Conservation (phyloP, 352 stramenopile species). For the Phytophthora lateralis region DNA sequence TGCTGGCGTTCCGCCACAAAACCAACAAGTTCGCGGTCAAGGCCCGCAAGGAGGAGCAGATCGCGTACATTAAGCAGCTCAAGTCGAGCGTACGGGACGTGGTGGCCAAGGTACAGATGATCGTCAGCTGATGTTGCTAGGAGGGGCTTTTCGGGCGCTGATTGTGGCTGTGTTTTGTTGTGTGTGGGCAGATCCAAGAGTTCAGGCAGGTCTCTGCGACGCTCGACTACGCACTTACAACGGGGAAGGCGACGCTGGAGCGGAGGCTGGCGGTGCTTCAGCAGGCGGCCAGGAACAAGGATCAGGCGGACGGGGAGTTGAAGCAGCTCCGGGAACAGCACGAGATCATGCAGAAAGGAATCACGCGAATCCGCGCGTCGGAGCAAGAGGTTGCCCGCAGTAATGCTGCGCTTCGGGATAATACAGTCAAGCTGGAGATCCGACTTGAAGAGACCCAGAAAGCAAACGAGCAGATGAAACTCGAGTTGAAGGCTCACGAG, state of each 20-base stretch:
- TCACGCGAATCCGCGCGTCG: constrained; percentile 37
- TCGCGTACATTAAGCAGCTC: constrained; percentile 60
- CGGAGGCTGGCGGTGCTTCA: constrained; percentile 43
- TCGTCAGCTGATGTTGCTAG: neutral
- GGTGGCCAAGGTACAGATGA: constrained; percentile 35
- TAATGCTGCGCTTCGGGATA: constrained; percentile 43
- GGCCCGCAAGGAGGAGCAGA: constrained; percentile 60
- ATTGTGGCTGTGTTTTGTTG: constrained; percentile 5
- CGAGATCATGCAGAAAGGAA: constrained; percentile 34
- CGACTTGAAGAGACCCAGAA: constrained; percentile 62
- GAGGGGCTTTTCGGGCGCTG: neutral
- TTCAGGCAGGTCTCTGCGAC: constrained; percentile 33
- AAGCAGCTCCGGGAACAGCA: constrained; percentile 42
- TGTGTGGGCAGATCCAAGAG: constrained; percentile 36
- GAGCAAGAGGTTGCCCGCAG: constrained; percentile 43
- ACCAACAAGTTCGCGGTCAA: constrained; percentile 76
- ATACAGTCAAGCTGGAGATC: constrained; percentile 46
- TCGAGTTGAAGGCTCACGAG: constrained; percentile 66
- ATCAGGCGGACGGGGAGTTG: constrained; percentile 43
- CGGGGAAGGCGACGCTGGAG: constrained; percentile 42
- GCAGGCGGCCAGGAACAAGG: constrained; percentile 38
- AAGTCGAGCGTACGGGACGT: constrained; percentile 48
- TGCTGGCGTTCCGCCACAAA: constrained; percentile 63
- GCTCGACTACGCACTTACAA: constrained; percentile 45
- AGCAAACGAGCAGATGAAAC: constrained; percentile 57